Percentiles rank a stretch among this genome's conserved stretches.
Conservation (phyloP, 2,329 filamentous ascomycete species). For the Lecanicillium sp. region DNA sequence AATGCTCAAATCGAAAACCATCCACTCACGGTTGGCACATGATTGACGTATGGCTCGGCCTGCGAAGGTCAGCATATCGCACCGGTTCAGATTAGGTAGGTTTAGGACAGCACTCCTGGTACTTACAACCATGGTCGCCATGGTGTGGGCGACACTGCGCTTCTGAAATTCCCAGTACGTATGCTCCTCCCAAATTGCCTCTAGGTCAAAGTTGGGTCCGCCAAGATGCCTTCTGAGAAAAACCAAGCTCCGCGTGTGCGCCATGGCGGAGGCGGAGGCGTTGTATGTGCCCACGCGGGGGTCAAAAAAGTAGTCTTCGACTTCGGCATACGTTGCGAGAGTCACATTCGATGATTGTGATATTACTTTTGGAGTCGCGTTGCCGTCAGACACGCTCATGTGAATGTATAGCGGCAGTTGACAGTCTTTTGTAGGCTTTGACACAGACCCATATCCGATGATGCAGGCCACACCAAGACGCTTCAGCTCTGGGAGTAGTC, state of each 20-base stretch:
- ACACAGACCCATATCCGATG: neutral
- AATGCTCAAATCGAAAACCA: too few relatives aligned
- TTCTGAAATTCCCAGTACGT: conserved; percentile 63
- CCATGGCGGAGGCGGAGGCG: conserved; percentile 41
- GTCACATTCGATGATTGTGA: neutral
- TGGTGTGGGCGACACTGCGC: conserved; percentile 61
- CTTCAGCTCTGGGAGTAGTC: neutral
- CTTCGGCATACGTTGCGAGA: neutral
- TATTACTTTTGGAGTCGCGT: too few relatives aligned
- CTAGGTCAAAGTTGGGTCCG: conserved; percentile 66
- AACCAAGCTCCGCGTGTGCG: conserved; percentile 58
- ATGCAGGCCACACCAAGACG: conserved; percentile 8
- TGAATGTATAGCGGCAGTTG: neutral
- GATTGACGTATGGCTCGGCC: conserved; percentile 66
- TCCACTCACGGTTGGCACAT: conserved; percentile 63
- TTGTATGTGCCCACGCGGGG: neutral
- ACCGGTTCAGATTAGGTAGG: neutral
- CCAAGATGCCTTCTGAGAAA: conserved; percentile 59
- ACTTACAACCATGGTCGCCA: conserved; percentile 66
- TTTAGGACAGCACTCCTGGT: neutral
- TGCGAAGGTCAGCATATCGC: neutral
- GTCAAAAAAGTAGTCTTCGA: neutral
- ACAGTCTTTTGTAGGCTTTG: neutral
- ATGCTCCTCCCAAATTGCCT: conserved; percentile 74
- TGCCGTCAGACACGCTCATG: too few relatives aligned